Evolutionary conservation across 208 protist genomes (phyloP).

Genomic region (Wallacemonas sp.): DNA sequence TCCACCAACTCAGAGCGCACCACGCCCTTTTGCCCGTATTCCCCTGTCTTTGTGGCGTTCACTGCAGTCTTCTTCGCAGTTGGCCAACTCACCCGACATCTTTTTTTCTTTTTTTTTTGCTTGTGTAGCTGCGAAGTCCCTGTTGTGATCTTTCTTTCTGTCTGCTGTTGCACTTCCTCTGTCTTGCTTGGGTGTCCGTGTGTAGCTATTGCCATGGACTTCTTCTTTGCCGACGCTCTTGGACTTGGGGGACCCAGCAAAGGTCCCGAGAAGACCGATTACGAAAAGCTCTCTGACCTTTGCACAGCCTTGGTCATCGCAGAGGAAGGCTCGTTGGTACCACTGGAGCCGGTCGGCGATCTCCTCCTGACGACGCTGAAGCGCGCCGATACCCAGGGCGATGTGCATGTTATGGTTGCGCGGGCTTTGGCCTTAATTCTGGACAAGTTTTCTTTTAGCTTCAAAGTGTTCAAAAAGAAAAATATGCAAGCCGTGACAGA

Average conservation of each 20-base stretch:
- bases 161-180: too few relatives aligned
- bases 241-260: background rate
- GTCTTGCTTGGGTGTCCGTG: background rate
- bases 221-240: conserved; percentile 5
- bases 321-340: conserved; percentile 27
- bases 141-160: too few relatives aligned
- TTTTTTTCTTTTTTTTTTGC: too few relatives aligned
- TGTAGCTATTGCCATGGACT: conserved; percentile 14
- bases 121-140: too few relatives aligned
- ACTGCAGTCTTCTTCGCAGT: too few relatives aligned
- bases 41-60: too few relatives aligned
- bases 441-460: conserved; percentile 50
- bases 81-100: too few relatives aligned
- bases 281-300: conserved; percentile 43
- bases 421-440: conserved; percentile 67
- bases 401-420: conserved; percentile 70
- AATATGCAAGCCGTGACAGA: conserved; percentile 11
- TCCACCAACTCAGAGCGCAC: too few relatives aligned
- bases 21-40: too few relatives aligned
- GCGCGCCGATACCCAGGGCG: conserved; percentile 37
- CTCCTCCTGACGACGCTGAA: conserved; percentile 30
- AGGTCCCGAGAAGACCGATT: conserved; percentile 18
- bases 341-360: conserved; percentile 27
- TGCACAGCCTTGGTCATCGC: conserved; percentile 53
- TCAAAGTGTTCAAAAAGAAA: conserved; percentile 13